Conservation (phyloP, 306 rosid genomes). For the Macrotyloma uniflorum region DNA sequence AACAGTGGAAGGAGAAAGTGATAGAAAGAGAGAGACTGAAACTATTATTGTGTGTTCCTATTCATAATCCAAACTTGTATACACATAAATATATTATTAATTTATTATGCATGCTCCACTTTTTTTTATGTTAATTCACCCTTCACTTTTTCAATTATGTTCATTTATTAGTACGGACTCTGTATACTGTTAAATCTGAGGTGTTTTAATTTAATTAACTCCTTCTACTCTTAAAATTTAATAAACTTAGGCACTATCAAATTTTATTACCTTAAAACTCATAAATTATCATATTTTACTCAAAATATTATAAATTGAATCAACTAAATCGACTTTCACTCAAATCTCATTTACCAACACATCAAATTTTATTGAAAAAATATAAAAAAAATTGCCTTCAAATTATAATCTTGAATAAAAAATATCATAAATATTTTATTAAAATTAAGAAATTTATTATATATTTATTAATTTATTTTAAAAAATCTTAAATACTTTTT, state of each 20-base stretch:
- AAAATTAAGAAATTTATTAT: too few relatives aligned
- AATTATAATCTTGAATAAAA: too few relatives aligned
- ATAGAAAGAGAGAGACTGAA: neutral
- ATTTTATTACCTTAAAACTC: neutral
- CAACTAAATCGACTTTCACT: neutral
- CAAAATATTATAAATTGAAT: neutral
- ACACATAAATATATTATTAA: too few relatives aligned
- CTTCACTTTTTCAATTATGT: too few relatives aligned
- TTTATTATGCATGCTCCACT: neutral
- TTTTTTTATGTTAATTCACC: too few relatives aligned
- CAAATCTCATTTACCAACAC: neutral
- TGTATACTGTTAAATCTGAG: neutral
- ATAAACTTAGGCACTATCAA: neutral
- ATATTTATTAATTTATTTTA: too few relatives aligned
- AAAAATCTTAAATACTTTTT: too few relatives aligned
- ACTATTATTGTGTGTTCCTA: neutral
- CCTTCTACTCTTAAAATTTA: neutral
- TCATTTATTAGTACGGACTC: too few relatives aligned
- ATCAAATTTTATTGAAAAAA: neutral
- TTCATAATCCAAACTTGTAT: neutral
- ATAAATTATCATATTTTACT: neutral
- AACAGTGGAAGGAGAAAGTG: constrained; percentile 4
- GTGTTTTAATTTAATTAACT: neutral
- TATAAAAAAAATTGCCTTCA: neutral
- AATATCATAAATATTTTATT: too few relatives aligned